phyloP scores from a whole-genome alignment of 768 basidiomycete species.

The Amylocystis lapponica region DNA sequence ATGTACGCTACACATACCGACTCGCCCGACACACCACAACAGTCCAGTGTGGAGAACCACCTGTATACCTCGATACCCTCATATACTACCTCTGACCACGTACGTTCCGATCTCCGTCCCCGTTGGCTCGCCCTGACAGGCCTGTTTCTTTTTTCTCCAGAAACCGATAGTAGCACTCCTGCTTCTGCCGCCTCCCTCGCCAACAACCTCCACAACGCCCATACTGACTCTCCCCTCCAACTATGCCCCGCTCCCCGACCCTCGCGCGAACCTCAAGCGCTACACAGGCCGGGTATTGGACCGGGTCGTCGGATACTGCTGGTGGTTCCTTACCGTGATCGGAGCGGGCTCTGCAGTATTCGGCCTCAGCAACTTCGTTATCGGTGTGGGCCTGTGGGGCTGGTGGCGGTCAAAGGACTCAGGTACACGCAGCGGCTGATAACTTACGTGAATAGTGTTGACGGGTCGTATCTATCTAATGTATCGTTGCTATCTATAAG shows the following conservation, averaged over 20 bases:
- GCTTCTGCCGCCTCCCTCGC: slow-evolving; percentile 33
- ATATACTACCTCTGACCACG: slow-evolving; percentile 89
- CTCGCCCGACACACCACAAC: slow-evolving; percentile 42
- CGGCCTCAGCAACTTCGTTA: slow-evolving; percentile 65
- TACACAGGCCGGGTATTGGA: slow-evolving; percentile 64
- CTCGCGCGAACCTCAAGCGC: slow-evolving; percentile 47
- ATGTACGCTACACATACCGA: slow-evolving; percentile 77
- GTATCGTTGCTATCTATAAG: background rate
- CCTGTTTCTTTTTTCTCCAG: no score
- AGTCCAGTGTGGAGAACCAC: slow-evolving; percentile 54
- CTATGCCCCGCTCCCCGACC: slow-evolving; percentile 51
- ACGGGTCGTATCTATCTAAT: background rate
- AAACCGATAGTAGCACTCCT: slow-evolving; percentile 85
- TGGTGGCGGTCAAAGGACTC: slow-evolving; percentile 53
- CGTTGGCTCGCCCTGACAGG: background rate
- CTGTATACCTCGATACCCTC: slow-evolving; percentile 78
- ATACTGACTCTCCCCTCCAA: slow-evolving; percentile 43
- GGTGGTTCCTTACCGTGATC: slow-evolving; percentile 70
- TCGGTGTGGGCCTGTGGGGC: slow-evolving; percentile 62
- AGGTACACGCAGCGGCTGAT: background rate
- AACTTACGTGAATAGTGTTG: background rate
- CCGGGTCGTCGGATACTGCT: slow-evolving; percentile 68
- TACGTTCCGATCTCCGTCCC: slow-evolving; percentile 29
- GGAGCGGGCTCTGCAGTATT: slow-evolving; percentile 73
- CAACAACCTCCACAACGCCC: slow-evolving; percentile 28